Evolutionary conservation across 2,329 filamentous ascomycete genomes (phyloP).

Genomic region (Hypoxylon sp.): DNA sequence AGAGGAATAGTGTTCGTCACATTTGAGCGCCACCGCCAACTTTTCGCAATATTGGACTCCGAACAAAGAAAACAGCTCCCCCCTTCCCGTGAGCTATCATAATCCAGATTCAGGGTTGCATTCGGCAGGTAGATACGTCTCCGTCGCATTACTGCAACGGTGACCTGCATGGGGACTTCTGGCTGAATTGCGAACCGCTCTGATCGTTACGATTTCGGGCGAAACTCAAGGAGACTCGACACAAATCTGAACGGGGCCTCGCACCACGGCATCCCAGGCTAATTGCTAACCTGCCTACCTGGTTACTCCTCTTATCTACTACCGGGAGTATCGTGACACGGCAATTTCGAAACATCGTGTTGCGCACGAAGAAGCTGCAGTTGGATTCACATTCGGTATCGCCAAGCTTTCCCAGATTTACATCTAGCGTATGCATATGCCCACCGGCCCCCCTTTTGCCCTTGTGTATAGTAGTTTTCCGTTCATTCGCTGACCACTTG

Average conservation of each 20-base stretch:
- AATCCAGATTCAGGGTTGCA: neutral
- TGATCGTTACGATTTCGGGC: constrained; percentile 32
- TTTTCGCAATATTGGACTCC: constrained; percentile 20
- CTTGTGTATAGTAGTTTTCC: constrained; percentile 3
- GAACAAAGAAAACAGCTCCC: constrained; percentile 5
- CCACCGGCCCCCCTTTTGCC: neutral
- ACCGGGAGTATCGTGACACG: neutral
- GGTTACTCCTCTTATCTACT: neutral
- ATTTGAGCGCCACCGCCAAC: constrained; percentile 8
- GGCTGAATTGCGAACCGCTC: constrained; percentile 28
- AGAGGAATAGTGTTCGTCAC: neutral
- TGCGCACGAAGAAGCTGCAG: neutral
- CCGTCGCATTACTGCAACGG: constrained; percentile 24
- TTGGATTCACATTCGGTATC: constrained; percentile 6
- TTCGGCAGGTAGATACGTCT: constrained; percentile 2
- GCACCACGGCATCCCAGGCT: constrained; percentile 2
- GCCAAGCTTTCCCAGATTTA: constrained; percentile 15
- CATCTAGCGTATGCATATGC: neutral
- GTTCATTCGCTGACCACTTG: neutral
- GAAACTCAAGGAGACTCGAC: constrained; percentile 9
- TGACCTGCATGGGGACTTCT: constrained; percentile 16
- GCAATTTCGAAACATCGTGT: neutral
- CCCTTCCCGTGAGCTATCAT: neutral
- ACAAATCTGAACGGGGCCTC: constrained; percentile 7
- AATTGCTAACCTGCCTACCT: constrained; percentile 7